Percentiles rank a stretch among this genome's conserved stretches.
Evolutionary conservation across 1,139 yeast genomes (phyloP).

Genomic region (Sugiyamaella xylanicola): DNA sequence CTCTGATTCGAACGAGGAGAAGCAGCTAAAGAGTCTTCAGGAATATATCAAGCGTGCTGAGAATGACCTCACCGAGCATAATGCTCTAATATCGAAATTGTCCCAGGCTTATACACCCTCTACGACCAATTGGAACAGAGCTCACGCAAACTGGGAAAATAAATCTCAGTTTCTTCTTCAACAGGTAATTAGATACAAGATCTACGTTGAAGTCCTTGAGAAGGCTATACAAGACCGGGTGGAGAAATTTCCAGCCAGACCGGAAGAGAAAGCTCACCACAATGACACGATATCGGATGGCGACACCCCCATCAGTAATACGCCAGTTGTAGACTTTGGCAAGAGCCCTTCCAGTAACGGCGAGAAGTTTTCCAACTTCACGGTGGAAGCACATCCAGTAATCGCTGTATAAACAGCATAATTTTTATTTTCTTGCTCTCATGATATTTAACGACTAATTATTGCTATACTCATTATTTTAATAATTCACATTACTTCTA

Average conservation of each 20-base stretch:
- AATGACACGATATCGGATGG: background rate
- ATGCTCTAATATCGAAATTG: conserved; percentile 32
- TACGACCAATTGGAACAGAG: conserved; percentile 35
- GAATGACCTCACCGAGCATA: conserved; percentile 38
- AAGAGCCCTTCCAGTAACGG: background rate
- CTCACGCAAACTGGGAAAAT: conserved; percentile 41
- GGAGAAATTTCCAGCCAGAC: conserved; percentile 16
- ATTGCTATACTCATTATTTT: background rate
- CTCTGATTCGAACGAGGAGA: conserved; percentile 38
- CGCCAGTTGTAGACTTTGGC: background rate
- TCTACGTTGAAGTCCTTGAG: conserved; percentile 36
- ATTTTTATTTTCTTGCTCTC: background rate
- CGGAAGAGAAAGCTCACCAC: background rate
- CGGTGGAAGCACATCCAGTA: conserved; percentile 1
- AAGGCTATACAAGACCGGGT: conserved; percentile 31
- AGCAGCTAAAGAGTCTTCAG: conserved; percentile 35
- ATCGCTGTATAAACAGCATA: conserved; percentile 1
- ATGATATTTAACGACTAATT: background rate
- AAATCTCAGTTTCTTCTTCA: conserved; percentile 40
- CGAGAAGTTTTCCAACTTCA: background rate
- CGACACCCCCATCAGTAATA: background rate
- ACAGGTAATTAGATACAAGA: conserved; percentile 38
- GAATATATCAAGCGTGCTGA: conserved; percentile 36
- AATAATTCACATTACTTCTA: background rate
- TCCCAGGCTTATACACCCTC: conserved; percentile 34